Evolutionary conservation across 164 flowering plant genomes (phyloP).

Genomic region (Echeveria elegans): DNA sequence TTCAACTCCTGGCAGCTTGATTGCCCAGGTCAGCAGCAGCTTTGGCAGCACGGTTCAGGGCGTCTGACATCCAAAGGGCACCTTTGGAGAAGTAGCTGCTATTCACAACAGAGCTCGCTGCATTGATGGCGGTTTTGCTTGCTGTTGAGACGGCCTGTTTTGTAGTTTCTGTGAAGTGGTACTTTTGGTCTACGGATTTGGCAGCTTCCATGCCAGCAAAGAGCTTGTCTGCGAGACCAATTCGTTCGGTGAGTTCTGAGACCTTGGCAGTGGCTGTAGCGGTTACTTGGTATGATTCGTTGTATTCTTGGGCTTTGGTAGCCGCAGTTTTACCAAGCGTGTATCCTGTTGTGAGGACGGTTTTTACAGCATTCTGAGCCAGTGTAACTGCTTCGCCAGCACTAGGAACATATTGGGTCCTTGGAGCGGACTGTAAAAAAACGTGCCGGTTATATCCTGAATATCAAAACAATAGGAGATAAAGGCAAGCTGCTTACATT

Average conservation of each 20-base stretch:
- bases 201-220: conserved; percentile 55
- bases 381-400: conserved; percentile 55
- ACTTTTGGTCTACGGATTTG: conserved; percentile 56
- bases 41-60: conserved; percentile 57
- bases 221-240: conserved; percentile 62
- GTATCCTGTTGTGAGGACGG: conserved; percentile 58
- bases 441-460: background rate
- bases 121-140: conserved; percentile 55
- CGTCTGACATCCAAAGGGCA: conserved; percentile 74
- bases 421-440: conserved; percentile 18
- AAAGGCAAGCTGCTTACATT: conserved; percentile 21
- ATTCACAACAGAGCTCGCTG: conserved; percentile 56
- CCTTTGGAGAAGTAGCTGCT: conserved; percentile 77
- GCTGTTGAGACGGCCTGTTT: conserved; percentile 48
- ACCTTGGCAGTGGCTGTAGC: conserved; percentile 59
- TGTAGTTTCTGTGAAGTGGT: conserved; percentile 43
- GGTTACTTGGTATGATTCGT: conserved; percentile 53
- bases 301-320: conserved; percentile 53
- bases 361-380: conserved; percentile 58
- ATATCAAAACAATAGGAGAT: too few species aligned
- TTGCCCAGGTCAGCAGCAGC: conserved; percentile 67
- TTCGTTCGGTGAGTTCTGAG: conserved; percentile 53
- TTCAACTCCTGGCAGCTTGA: conserved; percentile 10
- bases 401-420: conserved; percentile 21
- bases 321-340: conserved; percentile 53